Evolutionary conservation across 257 asterid species (phyloP).

Genomic region (Coffea eugenioides): DNA sequence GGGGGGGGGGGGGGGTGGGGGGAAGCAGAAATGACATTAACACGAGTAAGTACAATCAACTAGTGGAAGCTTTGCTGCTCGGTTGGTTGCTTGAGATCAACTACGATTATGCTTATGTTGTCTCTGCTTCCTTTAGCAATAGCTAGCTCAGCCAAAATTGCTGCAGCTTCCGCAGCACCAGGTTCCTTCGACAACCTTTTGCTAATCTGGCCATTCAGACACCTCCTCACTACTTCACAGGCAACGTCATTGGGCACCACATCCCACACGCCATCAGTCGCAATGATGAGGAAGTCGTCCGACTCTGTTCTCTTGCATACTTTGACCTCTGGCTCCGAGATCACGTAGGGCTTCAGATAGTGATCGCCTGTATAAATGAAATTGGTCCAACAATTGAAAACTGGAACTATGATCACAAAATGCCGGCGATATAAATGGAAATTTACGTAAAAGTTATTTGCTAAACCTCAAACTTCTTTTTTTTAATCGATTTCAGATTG

Average conservation of each 20-base stretch:
- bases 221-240: constrained; percentile 33
- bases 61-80: not conserved
- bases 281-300: constrained; percentile 54
- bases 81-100: constrained; percentile 32
- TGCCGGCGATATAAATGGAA: not conserved
- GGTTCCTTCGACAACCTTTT: not conserved
- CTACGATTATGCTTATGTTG: constrained; percentile 52
- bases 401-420: not conserved
- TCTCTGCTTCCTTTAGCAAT: constrained; percentile 62
- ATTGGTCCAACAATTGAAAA: too few relatives aligned
- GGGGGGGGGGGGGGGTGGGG: too few relatives aligned
- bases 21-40: not conserved
- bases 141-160: constrained; percentile 47
- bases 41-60: not conserved
- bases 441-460: not conserved
- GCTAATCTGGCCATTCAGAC: constrained; percentile 24
- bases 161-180: constrained; percentile 39
- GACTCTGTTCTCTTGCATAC: constrained; percentile 33
- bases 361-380: constrained; percentile 34
- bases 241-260: constrained; percentile 48
- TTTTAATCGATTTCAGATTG: not conserved
- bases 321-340: constrained; percentile 49
- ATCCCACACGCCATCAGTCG: constrained; percentile 65
- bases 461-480: not conserved
- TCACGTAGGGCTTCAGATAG: constrained; percentile 39